These are phyloP conservation scores for Pseudogymnoascus sp. DNA, from an alignment of 2,329 filamentous ascomycete genomes.

Conservation along the genomic window DNA sequence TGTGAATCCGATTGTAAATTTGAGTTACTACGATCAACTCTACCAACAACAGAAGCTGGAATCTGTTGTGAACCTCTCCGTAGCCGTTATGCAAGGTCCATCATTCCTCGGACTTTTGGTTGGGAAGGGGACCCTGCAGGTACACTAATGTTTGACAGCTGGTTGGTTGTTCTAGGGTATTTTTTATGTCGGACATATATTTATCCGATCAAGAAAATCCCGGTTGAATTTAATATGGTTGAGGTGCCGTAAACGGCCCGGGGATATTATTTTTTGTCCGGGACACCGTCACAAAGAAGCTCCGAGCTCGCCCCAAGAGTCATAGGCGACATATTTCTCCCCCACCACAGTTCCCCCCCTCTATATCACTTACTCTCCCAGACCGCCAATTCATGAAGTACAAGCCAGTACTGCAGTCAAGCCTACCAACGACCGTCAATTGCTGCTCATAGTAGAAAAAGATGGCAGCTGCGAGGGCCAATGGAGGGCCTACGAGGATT, in stretches of 20 bases:
- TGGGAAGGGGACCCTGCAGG: too few relatives aligned
- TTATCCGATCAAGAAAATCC: neutral
- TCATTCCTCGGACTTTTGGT: too few relatives aligned
- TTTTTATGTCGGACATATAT: neutral
- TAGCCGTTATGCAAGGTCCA: too few relatives aligned
- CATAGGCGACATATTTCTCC: slow-evolving; percentile 2
- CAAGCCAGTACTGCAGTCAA: slow-evolving; percentile 5
- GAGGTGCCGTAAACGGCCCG: slow-evolving; percentile 3
- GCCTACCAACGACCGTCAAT: slow-evolving; percentile 7
- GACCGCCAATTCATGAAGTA: slow-evolving; percentile 6
- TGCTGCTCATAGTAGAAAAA: slow-evolving; percentile 3
- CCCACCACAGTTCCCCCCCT: neutral
- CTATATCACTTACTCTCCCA: neutral
- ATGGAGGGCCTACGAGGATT: slow-evolving; percentile 49
- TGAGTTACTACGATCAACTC: neutral
- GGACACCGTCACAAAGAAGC: neutral
- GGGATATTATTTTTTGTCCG: neutral
- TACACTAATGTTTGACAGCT: too few relatives aligned
- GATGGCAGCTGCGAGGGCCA: slow-evolving; percentile 9
- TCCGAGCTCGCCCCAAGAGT: slow-evolving; percentile 9
- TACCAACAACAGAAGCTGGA: too few relatives aligned
- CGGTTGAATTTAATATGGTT: neutral
- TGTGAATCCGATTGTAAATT: neutral
- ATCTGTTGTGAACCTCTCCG: too few relatives aligned
- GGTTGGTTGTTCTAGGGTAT: neutral